phyloP scores from a whole-genome alignment of 208 protist species.

The Crithidia bombi region DNA sequence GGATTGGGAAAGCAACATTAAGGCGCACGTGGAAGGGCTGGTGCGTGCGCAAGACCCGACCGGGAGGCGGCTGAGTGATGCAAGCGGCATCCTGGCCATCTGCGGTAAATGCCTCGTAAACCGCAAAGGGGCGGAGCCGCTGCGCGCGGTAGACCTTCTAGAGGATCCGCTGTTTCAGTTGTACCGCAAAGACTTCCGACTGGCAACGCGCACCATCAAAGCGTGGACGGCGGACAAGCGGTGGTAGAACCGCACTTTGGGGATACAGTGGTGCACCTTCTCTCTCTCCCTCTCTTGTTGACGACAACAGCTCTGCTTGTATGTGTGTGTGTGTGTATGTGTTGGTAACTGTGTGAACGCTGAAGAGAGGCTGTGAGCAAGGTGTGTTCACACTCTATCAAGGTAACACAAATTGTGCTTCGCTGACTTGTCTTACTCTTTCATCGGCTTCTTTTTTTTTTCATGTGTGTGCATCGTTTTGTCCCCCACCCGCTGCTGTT shows the following conservation, averaged over 20 bases:
- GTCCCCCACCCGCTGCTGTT: too few relatives aligned
- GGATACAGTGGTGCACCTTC: not conserved
- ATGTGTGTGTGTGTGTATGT: too few relatives aligned
- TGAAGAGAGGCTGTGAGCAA: too few relatives aligned
- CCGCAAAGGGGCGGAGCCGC: conserved; percentile 30
- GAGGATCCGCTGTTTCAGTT: conserved; percentile 46
- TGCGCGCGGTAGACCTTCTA: conserved; percentile 45
- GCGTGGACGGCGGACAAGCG: conserved; percentile 33
- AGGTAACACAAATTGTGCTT: not conserved
- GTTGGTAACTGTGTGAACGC: too few relatives aligned
- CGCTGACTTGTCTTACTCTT: not conserved
- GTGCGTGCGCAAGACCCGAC: conserved; percentile 39
- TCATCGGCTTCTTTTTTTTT: not conserved
- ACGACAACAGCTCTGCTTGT: too few relatives aligned
- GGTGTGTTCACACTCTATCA: too few relatives aligned
- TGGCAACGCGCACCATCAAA: conserved; percentile 36
- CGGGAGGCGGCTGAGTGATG: conserved; percentile 21
- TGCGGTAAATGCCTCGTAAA: conserved; percentile 76
- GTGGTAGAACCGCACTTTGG: not conserved
- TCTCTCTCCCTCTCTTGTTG: not conserved
- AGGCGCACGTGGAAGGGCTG: conserved; percentile 49
- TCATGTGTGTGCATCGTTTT: too few relatives aligned
- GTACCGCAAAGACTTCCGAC: conserved; percentile 31
- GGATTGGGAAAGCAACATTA: conserved; percentile 83
- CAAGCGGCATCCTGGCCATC: conserved; percentile 46